Evolutionary conservation across 306 rosid species (phyloP).

Genomic region (Alnus glutinosa): DNA sequence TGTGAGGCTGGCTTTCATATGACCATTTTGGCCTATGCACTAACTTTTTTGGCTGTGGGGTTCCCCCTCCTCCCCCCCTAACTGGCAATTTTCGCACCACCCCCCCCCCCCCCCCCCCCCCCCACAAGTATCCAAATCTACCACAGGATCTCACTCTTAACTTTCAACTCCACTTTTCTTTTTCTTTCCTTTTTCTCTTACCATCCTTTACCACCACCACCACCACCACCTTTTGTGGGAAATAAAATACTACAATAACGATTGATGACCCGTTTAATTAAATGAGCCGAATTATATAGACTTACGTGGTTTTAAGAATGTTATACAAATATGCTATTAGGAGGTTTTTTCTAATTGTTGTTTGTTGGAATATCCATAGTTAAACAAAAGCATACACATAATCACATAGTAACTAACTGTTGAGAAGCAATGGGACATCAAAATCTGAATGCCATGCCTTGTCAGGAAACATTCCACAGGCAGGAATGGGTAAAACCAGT

Average conservation of each 20-base stretch:
- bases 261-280: no score
- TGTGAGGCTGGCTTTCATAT: constrained; percentile 12
- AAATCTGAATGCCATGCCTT: background rate
- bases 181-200: background rate
- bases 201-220: background rate
- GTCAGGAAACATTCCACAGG: constrained; percentile 13
- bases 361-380: no score
- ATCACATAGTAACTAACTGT: background rate
- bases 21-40: constrained; percentile 26
- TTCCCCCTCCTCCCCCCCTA: constrained; percentile 6
- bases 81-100: constrained; percentile 12
- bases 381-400: background rate
- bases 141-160: background rate
- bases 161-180: constrained; percentile 3
- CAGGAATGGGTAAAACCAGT: background rate
- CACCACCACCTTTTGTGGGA: no score
- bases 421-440: background rate
- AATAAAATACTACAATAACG: no score
- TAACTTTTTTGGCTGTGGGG: constrained; percentile 27
- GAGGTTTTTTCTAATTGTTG: no score
- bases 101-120: constrained; percentile 8
- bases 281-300: no score
- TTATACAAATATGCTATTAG: no score
- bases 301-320: no score
- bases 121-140: constrained; percentile 18